Conservation (phyloP, 495 filamentous ascomycete species). For the Tetracladium setigerum region DNA sequence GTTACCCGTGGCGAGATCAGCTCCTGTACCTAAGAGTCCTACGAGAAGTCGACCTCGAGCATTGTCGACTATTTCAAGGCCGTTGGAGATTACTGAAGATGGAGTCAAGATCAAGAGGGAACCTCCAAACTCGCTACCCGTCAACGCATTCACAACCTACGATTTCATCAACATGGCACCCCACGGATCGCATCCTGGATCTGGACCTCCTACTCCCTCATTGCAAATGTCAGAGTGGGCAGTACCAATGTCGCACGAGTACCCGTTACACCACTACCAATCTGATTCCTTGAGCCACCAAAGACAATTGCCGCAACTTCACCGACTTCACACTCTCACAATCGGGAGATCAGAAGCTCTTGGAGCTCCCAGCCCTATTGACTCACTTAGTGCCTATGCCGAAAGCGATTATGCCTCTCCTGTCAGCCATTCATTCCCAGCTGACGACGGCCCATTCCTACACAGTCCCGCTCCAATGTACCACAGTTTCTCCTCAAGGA, state of each 20-base stretch:
- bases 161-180: slow-evolving; percentile 44
- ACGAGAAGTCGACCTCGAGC: slow-evolving; percentile 10
- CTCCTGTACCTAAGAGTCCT: slow-evolving; percentile 38
- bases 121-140: slow-evolving; percentile 7
- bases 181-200: slow-evolving; percentile 5
- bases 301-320: slow-evolving; percentile 18
- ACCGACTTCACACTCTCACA: slow-evolving; percentile 19
- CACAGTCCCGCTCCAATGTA: slow-evolving; percentile 46
- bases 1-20: slow-evolving; percentile 70
- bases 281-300: slow-evolving; percentile 16
- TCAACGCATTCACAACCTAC: slow-evolving; percentile 31
- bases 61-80: slow-evolving; percentile 14
- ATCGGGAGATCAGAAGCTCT: slow-evolving; percentile 14
- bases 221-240: slow-evolving; percentile 18
- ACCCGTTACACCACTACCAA: slow-evolving; percentile 15
- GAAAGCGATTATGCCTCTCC: slow-evolving; percentile 48
- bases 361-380: slow-evolving; percentile 36
- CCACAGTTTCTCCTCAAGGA: slow-evolving; percentile 38
- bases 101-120: slow-evolving; percentile 22
- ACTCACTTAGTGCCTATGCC: slow-evolving; percentile 36
- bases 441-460: slow-evolving; percentile 41
- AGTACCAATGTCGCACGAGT: slow-evolving; percentile 16
- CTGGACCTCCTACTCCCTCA: slow-evolving; percentile 18
- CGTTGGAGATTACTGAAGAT: slow-evolving; percentile 7
- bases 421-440: slow-evolving; percentile 38